Evolutionary conservation across 805 yeast genomes (phyloP).

Genomic region (Zygotorulaspora danielsina): DNA sequence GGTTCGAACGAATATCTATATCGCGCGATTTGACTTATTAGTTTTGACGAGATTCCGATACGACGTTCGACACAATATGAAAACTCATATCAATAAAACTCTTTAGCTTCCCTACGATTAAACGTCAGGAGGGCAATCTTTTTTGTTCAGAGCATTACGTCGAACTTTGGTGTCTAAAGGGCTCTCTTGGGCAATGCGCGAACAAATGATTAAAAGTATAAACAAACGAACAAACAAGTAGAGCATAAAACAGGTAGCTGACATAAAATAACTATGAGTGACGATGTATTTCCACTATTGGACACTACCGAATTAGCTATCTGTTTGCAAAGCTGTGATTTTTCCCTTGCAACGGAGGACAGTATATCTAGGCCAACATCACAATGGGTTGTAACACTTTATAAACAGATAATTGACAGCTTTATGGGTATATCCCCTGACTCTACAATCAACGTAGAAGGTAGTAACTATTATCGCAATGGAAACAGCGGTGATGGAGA

Average conservation of each 20-base stretch:
- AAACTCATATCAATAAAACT: too few species aligned
- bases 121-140: too few species aligned
- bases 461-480: conserved; percentile 13
- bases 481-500: conserved; percentile 18
- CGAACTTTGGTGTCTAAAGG: too few species aligned
- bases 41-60: too few species aligned
- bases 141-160: too few species aligned
- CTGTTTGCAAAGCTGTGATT: conserved; percentile 59
- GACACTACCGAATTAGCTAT: conserved; percentile 54
- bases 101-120: too few species aligned
- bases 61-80: neutral
- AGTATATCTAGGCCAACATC: conserved; percentile 54
- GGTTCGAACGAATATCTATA: neutral
- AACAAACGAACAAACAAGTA: neutral
- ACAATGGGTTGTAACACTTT: conserved; percentile 49
- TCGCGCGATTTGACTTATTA: conserved; percentile 2
- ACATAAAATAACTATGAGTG: conserved; percentile 24
- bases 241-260: neutral
- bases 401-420: conserved; percentile 57
- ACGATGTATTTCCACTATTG: conserved; percentile 58
- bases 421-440: conserved; percentile 51
- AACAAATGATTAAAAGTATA: too few species aligned
- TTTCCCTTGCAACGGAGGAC: conserved; percentile 54
- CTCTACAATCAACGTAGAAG: conserved; percentile 16
- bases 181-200: neutral